These are phyloP conservation scores for Podila minutissima DNA, from an alignment of 192 early-diverging fungal species.

Conservation along the genomic window DNA sequence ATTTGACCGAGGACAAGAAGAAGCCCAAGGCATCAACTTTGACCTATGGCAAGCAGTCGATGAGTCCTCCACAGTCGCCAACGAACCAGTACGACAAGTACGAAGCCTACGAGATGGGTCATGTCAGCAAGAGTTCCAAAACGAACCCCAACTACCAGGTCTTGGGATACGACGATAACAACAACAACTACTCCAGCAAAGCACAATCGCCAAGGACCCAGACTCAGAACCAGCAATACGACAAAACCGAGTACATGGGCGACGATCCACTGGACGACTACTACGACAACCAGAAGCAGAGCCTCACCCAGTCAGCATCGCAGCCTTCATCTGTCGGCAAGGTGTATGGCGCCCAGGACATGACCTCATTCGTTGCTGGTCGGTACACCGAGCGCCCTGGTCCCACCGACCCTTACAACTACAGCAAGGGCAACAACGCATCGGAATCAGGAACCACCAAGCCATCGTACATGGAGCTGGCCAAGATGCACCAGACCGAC, in stretches of 20 bases:
- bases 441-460: not conserved
- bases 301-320: conserved; percentile 22
- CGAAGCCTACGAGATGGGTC: conserved; percentile 32
- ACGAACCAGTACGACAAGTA: not conserved
- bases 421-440: conserved; percentile 1
- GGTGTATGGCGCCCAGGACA: conserved; percentile 29
- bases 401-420: conserved; percentile 12
- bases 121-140: conserved; percentile 13
- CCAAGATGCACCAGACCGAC: conserved; percentile 36
- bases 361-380: conserved; percentile 44
- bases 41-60: not conserved
- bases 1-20: conserved; percentile 12
- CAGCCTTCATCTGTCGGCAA: conserved; percentile 9
- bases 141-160: conserved; percentile 5
- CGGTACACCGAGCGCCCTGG: conserved; percentile 26
- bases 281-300: conserved; percentile 37
- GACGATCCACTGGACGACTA: conserved; percentile 24
- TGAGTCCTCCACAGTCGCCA: conserved; percentile 1
- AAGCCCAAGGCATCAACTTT: not conserved
- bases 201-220: conserved; percentile 5
- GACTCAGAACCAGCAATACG: not conserved
- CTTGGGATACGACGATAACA: not conserved
- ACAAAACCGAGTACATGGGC: not conserved
- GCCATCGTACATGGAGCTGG: conserved; percentile 27
- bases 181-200: conserved; percentile 6